These are phyloP conservation scores for Fistulinella cinereoalba DNA, from an alignment of 1,284 basidiomycete species.

Conservation along the genomic window DNA sequence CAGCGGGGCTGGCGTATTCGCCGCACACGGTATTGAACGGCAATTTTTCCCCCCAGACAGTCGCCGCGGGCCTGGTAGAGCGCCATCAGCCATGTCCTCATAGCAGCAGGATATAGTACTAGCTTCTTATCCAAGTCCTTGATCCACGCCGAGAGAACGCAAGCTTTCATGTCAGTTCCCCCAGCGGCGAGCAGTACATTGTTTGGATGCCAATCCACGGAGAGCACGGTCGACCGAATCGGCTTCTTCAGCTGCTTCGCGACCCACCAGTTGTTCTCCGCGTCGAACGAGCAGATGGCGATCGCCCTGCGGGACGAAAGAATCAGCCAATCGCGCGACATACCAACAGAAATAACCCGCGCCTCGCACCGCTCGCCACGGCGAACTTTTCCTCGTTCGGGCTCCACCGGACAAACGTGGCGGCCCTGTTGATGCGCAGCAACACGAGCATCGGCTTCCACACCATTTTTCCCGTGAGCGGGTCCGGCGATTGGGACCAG, in stretches of 20 bases:
- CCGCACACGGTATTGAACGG: slow-evolving; percentile 98
- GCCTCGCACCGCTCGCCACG: slow-evolving; percentile 94
- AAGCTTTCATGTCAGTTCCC: slow-evolving; percentile 91
- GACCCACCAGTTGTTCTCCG: slow-evolving; percentile 99
- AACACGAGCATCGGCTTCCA: slow-evolving; percentile 99
- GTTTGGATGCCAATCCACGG: slow-evolving; percentile 97
- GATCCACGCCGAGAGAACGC: slow-evolving; percentile 98
- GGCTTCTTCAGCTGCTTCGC: slow-evolving; percentile 98
- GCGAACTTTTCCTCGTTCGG: slow-evolving; percentile 99
- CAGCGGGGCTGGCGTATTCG: slow-evolving; percentile 84
- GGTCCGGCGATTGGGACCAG: slow-evolving; percentile 82
- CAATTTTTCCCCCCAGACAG: slow-evolving; percentile 95
- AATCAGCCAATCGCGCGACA: slow-evolving; percentile 1
- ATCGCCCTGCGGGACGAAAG: slow-evolving; percentile 64
- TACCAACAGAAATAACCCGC: slow-evolving; percentile 2
- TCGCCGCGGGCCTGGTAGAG: slow-evolving; percentile 70
- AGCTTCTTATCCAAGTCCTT: slow-evolving; percentile 96
- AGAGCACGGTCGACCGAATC: slow-evolving; percentile 87
- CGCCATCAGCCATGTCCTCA: slow-evolving; percentile 1
- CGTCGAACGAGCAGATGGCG: slow-evolving; percentile 92
- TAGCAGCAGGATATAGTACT: slow-evolving; percentile 20
- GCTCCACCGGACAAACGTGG: slow-evolving; percentile 95
- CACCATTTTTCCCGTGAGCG: slow-evolving; percentile 60
- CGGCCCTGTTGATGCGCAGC: slow-evolving; percentile 92
- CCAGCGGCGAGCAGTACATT: slow-evolving; percentile 94